These are phyloP conservation scores for Aspergillus sclerotialis DNA, from an alignment of 2,329 filamentous ascomycete species.

Conservation along the genomic window DNA sequence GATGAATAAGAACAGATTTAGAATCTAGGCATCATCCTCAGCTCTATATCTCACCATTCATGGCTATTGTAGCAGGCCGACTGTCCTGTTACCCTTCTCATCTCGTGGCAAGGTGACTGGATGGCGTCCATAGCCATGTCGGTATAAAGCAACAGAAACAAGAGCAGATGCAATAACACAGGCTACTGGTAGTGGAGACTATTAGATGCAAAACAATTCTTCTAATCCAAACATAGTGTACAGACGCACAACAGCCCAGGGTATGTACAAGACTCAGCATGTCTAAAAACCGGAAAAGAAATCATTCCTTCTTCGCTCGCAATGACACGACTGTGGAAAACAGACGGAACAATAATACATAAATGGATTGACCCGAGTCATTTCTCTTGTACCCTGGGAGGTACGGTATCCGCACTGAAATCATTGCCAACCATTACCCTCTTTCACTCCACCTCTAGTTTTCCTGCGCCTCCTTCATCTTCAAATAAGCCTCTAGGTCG, in stretches of 20 bases:
- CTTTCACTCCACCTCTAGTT: slow-evolving; percentile 21
- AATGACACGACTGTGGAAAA: slow-evolving; percentile 34
- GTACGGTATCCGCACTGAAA: slow-evolving; percentile 25
- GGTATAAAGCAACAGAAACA: too few relatives aligned
- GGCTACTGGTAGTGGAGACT: too few relatives aligned
- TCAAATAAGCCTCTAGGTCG: slow-evolving; percentile 81
- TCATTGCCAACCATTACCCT: slow-evolving; percentile 24
- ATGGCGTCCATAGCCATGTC: too few relatives aligned
- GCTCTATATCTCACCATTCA: too few relatives aligned
- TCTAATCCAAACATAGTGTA: slow-evolving; percentile 33
- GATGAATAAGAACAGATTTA: too few relatives aligned
- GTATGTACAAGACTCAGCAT: slow-evolving; percentile 37
- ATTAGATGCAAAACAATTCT: too few relatives aligned
- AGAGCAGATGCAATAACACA: too few relatives aligned
- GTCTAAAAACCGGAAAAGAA: slow-evolving; percentile 30
- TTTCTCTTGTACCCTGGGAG: slow-evolving; percentile 27
- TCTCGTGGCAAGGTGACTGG: too few relatives aligned
- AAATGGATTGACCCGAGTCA: slow-evolving; percentile 27
- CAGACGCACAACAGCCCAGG: slow-evolving; percentile 32
- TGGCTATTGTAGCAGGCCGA: too few relatives aligned
- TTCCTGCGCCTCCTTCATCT: slow-evolving; percentile 49
- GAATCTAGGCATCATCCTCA: too few relatives aligned
- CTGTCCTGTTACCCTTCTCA: too few relatives aligned
- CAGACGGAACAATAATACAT: slow-evolving; percentile 39
- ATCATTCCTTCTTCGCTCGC: slow-evolving; percentile 34